Evolutionary conservation across 352 stramenopile species (phyloP).

Genomic region (Phytophthora sansomeana): DNA sequence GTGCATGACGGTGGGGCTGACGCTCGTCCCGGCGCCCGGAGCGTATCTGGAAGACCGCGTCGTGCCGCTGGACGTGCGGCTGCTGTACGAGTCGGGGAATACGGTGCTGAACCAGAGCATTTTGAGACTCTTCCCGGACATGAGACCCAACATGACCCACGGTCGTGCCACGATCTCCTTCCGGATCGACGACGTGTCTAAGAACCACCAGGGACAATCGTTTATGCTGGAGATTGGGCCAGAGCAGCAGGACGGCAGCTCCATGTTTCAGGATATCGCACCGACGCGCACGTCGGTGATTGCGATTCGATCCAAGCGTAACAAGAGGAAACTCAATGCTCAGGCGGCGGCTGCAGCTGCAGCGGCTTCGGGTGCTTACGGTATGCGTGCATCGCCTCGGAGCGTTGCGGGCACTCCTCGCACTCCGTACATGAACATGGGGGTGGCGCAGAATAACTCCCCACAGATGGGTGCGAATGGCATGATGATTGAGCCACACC

Average conservation of each 20-base stretch:
- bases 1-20: conserved; percentile 91
- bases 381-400: conserved; percentile 44
- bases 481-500: conserved; percentile 34
- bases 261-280: conserved; percentile 92
- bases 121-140: conserved; percentile 88
- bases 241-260: conserved; percentile 82
- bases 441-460: conserved; percentile 15
- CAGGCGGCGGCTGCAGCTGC: conserved; percentile 19
- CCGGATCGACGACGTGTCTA: conserved; percentile 97
- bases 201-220: conserved; percentile 97
- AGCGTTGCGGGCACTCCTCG: conserved; percentile 49
- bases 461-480: conserved; percentile 29
- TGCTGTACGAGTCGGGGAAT: conserved; percentile 89
- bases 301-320: conserved; percentile 95
- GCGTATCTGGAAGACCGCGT: conserved; percentile 78
- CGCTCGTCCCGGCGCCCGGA: conserved; percentile 79
- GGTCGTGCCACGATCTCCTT: conserved; percentile 91
- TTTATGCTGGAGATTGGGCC: conserved; percentile 93
- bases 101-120: conserved; percentile 93
- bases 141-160: conserved; percentile 87
- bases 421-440: conserved; percentile 42
- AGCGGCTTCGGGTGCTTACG: conserved; percentile 23
- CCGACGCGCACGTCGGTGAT: conserved; percentile 89
- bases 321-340: conserved; percentile 88
- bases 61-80: conserved; percentile 68